Percentiles rank a stretch among this genome's conserved stretches.
These are phyloP conservation scores for Sphagnum tenellum DNA, from an alignment of 225 moss, liverwort and hornwort genomes.

Conservation along the genomic window DNA sequence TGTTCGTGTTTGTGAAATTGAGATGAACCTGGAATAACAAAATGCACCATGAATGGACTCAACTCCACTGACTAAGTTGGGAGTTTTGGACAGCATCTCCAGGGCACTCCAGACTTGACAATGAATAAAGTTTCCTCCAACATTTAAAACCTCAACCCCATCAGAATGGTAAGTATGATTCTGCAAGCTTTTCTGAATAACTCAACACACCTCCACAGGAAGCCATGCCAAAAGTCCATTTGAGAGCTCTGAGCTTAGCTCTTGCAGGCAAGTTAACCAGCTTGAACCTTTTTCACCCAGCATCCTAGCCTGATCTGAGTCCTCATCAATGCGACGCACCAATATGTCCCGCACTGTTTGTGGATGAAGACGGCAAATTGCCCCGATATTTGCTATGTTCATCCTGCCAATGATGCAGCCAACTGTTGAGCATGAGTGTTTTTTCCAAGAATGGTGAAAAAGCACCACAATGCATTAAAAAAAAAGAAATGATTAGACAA, in stretches of 20 bases:
- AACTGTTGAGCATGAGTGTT: background rate
- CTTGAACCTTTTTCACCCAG: conserved; percentile 6
- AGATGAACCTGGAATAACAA: conserved; percentile 17
- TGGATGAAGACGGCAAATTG: conserved; percentile 34
- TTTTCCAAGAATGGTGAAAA: no score
- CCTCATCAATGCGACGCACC: conserved; percentile 22
- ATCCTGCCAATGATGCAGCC: conserved; percentile 24
- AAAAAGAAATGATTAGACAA: no score
- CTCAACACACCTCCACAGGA: conserved; percentile 24
- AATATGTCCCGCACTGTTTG: conserved; percentile 22
- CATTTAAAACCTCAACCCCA: no score
- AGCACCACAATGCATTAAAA: no score
- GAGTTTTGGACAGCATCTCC: no score
- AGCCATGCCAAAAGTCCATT: conserved; percentile 33
- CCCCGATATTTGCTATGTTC: conserved; percentile 26
- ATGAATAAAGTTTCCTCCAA: no score
- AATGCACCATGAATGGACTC: no score
- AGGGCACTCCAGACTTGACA: no score
- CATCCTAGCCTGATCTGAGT: conserved; percentile 17
- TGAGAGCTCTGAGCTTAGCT: conserved; percentile 21
- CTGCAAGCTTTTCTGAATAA: no score
- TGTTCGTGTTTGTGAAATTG: conserved; percentile 21
- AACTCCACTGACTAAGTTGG: no score
- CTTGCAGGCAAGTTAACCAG: conserved; percentile 27
- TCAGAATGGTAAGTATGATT: no score